Evolutionary conservation across 768 basidiomycete species (phyloP).

Genomic region (Rhodotorula kratochvilovae): DNA sequence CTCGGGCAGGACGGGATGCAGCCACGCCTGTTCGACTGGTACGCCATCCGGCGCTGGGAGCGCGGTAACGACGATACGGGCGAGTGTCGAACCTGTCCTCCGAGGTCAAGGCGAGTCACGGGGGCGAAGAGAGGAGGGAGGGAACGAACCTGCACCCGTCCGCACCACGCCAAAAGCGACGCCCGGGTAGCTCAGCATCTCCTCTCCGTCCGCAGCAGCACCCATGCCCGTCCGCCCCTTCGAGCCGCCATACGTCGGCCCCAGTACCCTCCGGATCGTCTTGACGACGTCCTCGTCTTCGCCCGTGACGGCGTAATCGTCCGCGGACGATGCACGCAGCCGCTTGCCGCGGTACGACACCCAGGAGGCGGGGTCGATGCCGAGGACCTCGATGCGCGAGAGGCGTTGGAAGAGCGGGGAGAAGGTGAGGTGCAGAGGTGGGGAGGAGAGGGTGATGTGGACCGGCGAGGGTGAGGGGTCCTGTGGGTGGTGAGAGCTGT

Average conservation of each 20-base stretch:
- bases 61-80: conserved; percentile 25
- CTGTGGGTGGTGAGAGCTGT: background rate
- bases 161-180: conserved; percentile 42
- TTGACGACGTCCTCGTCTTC: conserved; percentile 28
- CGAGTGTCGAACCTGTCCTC: background rate
- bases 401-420: conserved; percentile 10
- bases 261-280: conserved; percentile 41
- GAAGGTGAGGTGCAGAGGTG: conserved; percentile 24
- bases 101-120: background rate
- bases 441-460: conserved; percentile 15
- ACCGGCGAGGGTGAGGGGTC: conserved; percentile 9
- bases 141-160: background rate
- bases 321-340: background rate
- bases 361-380: conserved; percentile 7
- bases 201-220: background rate
- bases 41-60: conserved; percentile 6
- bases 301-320: background rate
- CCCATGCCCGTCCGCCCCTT: background rate
- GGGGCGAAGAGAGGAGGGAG: too few species aligned
- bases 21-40: conserved; percentile 18
- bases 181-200: conserved; percentile 46
- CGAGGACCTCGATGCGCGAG: conserved; percentile 15
- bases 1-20: conserved; percentile 7
- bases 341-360: conserved; percentile 28
- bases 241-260: conserved; percentile 43